These are phyloP conservation scores for Linnemannia exigua DNA, from an alignment of 192 early-diverging fungal genomes.

Conservation along the genomic window DNA sequence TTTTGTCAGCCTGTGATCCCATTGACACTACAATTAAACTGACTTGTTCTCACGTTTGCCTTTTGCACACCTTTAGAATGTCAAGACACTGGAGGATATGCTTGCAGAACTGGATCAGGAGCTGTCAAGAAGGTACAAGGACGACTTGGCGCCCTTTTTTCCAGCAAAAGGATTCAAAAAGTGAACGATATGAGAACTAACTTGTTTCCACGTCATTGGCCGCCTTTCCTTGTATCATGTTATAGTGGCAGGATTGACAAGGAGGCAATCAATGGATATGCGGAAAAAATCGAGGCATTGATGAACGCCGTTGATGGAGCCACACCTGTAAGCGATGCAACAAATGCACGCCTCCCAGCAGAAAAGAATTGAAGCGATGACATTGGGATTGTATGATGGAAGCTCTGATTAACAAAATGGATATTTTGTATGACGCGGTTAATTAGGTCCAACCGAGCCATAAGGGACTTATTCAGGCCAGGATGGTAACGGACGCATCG, in stretches of 20 bases:
- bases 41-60: background rate
- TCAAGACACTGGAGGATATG: constrained; percentile 29
- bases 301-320: background rate
- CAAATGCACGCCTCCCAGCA: background rate
- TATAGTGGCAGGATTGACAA: constrained; percentile 17
- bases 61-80: constrained; percentile 19
- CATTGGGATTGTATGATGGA: background rate
- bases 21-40: too few relatives aligned
- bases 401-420: background rate
- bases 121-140: constrained; percentile 9
- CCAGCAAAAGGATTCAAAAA: background rate
- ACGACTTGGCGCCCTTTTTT: background rate
- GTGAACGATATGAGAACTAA: too few relatives aligned
- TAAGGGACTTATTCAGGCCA: constrained; percentile 19
- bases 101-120: constrained; percentile 36
- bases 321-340: background rate
- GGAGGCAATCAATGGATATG: constrained; percentile 18
- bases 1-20: too few relatives aligned
- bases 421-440: too few relatives aligned
- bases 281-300: constrained; percentile 28
- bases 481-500: constrained; percentile 6
- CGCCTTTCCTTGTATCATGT: background rate
- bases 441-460: background rate
- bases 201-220: too few relatives aligned
- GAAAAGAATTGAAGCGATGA: background rate